Conservation (phyloP, 208 protist genomes). For the Crithidia brevicula region DNA sequence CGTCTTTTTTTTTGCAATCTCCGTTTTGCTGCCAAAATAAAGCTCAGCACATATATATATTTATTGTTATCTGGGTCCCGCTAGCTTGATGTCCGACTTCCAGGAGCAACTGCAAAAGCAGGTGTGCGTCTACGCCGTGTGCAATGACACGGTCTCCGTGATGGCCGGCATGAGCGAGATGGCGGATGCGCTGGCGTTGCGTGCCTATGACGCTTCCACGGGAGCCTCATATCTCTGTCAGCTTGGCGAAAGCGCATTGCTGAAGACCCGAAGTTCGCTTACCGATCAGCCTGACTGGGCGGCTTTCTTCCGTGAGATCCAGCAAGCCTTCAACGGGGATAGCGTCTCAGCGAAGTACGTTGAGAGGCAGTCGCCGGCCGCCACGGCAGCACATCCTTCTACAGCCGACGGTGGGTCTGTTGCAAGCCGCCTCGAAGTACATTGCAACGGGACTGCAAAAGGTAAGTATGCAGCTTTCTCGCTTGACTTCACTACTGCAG, state of each 20-base stretch:
- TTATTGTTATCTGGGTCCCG: too few relatives aligned
- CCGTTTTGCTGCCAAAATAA: too few relatives aligned
- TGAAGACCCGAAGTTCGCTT: conserved; percentile 34
- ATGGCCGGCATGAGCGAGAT: conserved; percentile 67
- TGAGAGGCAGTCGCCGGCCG: not conserved
- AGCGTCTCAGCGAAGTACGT: conserved; percentile 27
- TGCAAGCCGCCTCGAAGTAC: conserved; percentile 16
- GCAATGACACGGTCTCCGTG: conserved; percentile 42
- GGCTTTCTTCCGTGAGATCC: conserved; percentile 67
- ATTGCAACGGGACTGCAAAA: conserved; percentile 7
- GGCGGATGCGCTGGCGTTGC: conserved; percentile 56
- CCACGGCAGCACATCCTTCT: not conserved
- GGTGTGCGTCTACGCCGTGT: conserved; percentile 54
- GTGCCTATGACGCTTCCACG: conserved; percentile 37
- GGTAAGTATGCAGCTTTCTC: conserved; percentile 40
- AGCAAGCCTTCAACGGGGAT: conserved; percentile 46
- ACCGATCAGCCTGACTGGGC: conserved; percentile 52
- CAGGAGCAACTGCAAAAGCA: conserved; percentile 57
- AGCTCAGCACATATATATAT: too few relatives aligned
- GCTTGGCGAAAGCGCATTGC: conserved; percentile 52
- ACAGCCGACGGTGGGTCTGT: conserved; percentile 10
- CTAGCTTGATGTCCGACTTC: conserved; percentile 38
- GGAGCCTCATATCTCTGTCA: conserved; percentile 55
- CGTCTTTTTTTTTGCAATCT: too few relatives aligned
- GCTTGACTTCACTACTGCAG: conserved; percentile 22